Base-by-base conservation (phyloP, 208 protist genomes). In the Wallacemonas rigidus region DNA sequence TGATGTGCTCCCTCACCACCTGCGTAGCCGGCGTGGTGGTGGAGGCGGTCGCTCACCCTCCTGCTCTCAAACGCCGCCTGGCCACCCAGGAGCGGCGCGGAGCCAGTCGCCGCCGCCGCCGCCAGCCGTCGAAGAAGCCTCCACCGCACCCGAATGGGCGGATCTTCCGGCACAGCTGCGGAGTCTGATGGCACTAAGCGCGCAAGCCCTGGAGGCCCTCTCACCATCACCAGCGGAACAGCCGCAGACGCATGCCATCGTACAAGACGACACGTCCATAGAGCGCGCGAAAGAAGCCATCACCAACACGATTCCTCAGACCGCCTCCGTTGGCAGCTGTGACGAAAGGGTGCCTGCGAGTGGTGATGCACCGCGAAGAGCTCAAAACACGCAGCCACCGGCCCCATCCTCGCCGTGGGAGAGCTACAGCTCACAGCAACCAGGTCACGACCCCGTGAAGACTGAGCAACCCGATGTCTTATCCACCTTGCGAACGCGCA, bases 51-150 rank as follows among this genome's bases (percentile, higher is more conserved):
- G 9, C 9, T 65, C 60, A n/a, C 60, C 60, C 6, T 65, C 60
- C 14, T 65, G 60, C 41, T 65, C 60, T 9, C 60, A 65, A 17
- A 65, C 60, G 5, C 60, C 60, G 17, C 60, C 60, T 65, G 60
- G 51, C 14, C 14, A 9, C 15, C 15, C 26, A 5, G 56, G 50
- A 5, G 36, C 12, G 6, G 5, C 8, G 4, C 60, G 60, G 11
- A 51, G 60, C 26, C 14, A 45, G 3, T 65, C 60, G 7, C 60
- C 3, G 8, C 60, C 60, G 60, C 43, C 53, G 26, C 38, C 43
- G 50, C 43, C 60, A 26, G 41, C 60, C 17, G 5, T 63, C 53
- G 26, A n/a, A 14, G 57, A 5, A 40, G 17, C 38, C 36, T n/a
- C 51, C 14, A 6, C 56, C 6, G 56, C 43, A 38, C 35, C 56